phyloP scores from a whole-genome alignment of 2,329 filamentous ascomycete genomes.

The Sphaerulina populicola region DNA sequence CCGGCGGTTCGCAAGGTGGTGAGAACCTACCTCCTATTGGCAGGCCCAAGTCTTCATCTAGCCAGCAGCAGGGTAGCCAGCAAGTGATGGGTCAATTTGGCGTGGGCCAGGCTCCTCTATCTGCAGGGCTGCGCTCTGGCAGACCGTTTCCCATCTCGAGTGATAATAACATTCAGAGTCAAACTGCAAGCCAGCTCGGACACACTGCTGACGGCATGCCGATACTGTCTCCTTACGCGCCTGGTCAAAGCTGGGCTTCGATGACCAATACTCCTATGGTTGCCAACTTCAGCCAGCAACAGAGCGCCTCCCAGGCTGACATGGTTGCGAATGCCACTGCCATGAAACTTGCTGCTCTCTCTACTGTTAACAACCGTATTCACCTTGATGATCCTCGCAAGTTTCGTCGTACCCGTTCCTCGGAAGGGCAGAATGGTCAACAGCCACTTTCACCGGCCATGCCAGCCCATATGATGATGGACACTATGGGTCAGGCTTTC shows the following conservation, averaged over 20 bases:
- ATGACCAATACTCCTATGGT: conserved; percentile 98
- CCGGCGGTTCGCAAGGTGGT: conserved; percentile 33
- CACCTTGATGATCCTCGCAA: conserved; percentile 94
- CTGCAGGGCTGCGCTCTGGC: conserved; percentile 70
- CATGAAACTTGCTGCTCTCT: conserved; percentile 95
- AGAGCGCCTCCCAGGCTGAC: conserved; percentile 66
- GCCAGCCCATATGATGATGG: conserved; percentile 57
- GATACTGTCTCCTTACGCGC: conserved; percentile 67
- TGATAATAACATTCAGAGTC: conserved; percentile 69
- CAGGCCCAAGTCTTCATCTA: conserved; percentile 69
- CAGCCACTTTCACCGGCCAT: conserved; percentile 55
- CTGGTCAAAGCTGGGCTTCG: conserved; percentile 92
- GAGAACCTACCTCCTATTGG: conserved; percentile 50
- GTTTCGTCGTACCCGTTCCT: conserved; percentile 80
- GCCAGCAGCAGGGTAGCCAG: conserved; percentile 49
- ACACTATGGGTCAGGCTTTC: conserved; percentile 81
- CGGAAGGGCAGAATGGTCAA: conserved; percentile 43
- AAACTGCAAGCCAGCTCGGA: conserved; percentile 43
- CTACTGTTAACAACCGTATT: conserved; percentile 96
- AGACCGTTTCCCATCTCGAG: conserved; percentile 59
- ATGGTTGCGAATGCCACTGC: conserved; percentile 98
- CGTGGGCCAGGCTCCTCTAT: conserved; percentile 63
- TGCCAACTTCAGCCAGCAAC: conserved; percentile 60
- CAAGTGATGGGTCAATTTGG: conserved; percentile 78
- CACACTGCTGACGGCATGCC: conserved; percentile 56